Evolutionary conservation across 2,329 filamentous ascomycete species (phyloP).

Genomic region (Penicillium verrucosum): DNA sequence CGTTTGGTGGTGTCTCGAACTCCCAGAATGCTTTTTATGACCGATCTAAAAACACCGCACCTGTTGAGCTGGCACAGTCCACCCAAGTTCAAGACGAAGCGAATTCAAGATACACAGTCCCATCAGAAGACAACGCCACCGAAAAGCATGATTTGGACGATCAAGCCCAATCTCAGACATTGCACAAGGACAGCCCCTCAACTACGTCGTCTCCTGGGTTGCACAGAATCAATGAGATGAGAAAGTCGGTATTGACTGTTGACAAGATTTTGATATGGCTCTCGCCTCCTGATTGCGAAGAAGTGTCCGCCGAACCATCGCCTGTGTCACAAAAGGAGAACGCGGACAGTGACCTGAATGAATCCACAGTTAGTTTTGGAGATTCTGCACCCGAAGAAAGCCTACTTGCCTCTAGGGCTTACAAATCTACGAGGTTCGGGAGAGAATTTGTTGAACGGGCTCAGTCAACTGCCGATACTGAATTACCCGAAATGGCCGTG

Average conservation of each 20-base stretch:
- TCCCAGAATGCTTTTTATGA: not conserved
- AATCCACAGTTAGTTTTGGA: conserved; percentile 20
- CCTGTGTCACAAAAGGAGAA: conserved; percentile 10
- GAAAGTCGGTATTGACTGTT: conserved; percentile 36
- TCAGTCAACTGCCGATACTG: not conserved
- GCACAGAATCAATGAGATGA: conserved; percentile 27
- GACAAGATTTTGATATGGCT: conserved; percentile 38
- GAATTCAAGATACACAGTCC: conserved; percentile 31
- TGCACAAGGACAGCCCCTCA: conserved; percentile 16
- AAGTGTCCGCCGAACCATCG: conserved; percentile 5
- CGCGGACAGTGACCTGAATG: conserved; percentile 19
- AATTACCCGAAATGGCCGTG: conserved; percentile 24
- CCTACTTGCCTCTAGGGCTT: conserved; percentile 24
- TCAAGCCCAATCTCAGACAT: conserved; percentile 9
- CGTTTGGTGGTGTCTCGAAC: conserved; percentile 20
- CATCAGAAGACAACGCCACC: conserved; percentile 14
- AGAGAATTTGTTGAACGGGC: conserved; percentile 4
- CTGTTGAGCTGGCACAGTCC: not conserved
- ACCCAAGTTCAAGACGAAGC: conserved; percentile 16
- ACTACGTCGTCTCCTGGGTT: conserved; percentile 15
- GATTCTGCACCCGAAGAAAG: conserved; percentile 25
- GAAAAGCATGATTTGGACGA: conserved; percentile 10
- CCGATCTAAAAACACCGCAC: not conserved
- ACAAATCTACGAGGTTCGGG: conserved; percentile 22
- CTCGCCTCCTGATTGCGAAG: conserved; percentile 24